Evolutionary conservation across 306 rosid genomes (phyloP).

Genomic region (Prosopis cineraria): DNA sequence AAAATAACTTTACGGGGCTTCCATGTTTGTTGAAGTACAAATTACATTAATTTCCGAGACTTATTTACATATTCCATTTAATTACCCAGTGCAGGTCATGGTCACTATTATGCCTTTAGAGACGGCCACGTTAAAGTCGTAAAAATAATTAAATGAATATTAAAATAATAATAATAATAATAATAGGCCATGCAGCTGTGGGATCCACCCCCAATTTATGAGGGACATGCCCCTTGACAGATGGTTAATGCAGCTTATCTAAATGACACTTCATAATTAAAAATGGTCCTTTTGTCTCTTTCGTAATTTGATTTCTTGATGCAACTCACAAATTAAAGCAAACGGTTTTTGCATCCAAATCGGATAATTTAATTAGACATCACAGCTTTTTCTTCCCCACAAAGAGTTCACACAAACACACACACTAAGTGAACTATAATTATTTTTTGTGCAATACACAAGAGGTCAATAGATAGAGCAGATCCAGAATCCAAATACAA

Average conservation of each 20-base stretch:
- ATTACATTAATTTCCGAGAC: too few relatives aligned
- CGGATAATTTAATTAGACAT: too few relatives aligned
- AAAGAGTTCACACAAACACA: too few relatives aligned
- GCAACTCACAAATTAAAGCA: background rate
- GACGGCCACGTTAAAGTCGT: too few relatives aligned
- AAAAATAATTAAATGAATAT: background rate
- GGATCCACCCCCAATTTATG: background rate
- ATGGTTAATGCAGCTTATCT: background rate
- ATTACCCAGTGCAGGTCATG: too few relatives aligned
- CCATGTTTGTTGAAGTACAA: too few relatives aligned
- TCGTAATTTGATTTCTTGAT: background rate
- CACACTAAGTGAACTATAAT: too few relatives aligned
- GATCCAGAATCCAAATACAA: background rate
- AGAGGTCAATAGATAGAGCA: background rate
- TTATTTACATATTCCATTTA: too few relatives aligned
- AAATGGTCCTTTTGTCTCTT: background rate
- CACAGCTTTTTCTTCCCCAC: too few relatives aligned
- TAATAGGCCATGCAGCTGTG: background rate
- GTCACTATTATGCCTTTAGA: too few relatives aligned
- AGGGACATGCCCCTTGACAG: background rate
- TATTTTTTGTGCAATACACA: background rate
- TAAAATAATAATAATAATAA: background rate
- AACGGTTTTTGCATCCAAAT: background rate
- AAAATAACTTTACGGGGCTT: too few relatives aligned
- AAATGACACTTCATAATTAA: background rate